Evolutionary conservation across 169 alveolate species (phyloP), one percentile per base, ranked within the genome.

Genomic region (Plasmodium adleri): DNA sequence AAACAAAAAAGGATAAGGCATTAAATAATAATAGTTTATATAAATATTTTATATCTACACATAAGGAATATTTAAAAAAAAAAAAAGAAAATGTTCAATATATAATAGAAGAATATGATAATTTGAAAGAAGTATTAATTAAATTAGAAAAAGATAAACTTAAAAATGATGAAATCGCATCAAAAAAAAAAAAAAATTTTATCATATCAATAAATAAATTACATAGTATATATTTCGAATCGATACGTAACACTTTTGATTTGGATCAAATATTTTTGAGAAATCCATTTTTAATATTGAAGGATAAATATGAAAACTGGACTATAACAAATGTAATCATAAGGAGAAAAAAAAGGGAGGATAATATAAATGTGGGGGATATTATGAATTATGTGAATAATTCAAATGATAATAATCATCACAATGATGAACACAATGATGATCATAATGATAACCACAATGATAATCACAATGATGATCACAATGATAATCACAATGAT

Each of bases 91-190:
- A 83, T 68, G 10, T 68, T 12, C n/a, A 59, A 12, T 7, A 8
- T 26, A 4, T 83, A 20, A 43, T 67, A 39, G 72, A 68, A 49
- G 78, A 83, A 39, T 83, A 68, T 68, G 24, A 83, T 45, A 67
- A 32, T 68, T 72, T 83, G 39, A 67, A 62, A 8, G 91, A 83
- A 54, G 47, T 83, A 8, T 43, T 68, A 68, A 60, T 54, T 49
- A 83, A 83, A 13, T 52, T 83, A 43, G 91, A 83, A 28, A 43
- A 59, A 45, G 91, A 83, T 20, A 67, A 83, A 58, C 26, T 13
- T n/a, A 83, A 62, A 68, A 83, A 83, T 83, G 91, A 83, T 54
- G 91, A 83, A 83, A 54, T 56, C 2, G 60, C 70, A 24, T 32
- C 7, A 7, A 83, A 39, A 56, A 83, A 68, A 56, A 83, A 83